Conservation (phyloP, 768 basidiomycete genomes). For the Amanita pallidorosea region DNA sequence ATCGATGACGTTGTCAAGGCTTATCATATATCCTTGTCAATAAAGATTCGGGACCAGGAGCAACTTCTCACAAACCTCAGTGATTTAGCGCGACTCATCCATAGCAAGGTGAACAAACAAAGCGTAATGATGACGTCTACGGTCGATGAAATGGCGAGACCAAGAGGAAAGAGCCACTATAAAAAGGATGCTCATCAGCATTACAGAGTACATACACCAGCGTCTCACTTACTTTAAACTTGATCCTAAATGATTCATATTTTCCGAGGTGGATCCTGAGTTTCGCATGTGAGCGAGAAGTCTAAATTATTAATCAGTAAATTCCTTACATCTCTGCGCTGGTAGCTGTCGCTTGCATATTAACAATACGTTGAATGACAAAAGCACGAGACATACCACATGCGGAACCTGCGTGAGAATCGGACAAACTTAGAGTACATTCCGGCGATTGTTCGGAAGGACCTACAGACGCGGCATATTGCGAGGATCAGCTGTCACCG, state of each 20-base stretch:
- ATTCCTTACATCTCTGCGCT: constrained; percentile 14
- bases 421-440: not conserved
- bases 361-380: not conserved
- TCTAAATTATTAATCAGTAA: not conserved
- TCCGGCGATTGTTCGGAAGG: not conserved
- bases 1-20: constrained; percentile 26
- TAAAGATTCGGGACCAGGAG: not conserved
- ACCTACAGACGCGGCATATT: constrained; percentile 14
- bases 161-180: constrained; percentile 36
- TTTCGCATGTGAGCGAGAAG: not conserved
- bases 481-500: constrained; percentile 14
- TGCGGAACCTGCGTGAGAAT: not conserved
- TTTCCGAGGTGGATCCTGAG: constrained; percentile 12
- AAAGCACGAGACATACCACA: not conserved
- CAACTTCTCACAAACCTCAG: constrained; percentile 14
- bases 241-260: constrained; percentile 11
- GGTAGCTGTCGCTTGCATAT: constrained; percentile 8
- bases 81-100: constrained; percentile 18
- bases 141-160: constrained; percentile 28
- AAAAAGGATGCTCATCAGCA: not conserved
- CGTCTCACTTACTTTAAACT: constrained; percentile 10
- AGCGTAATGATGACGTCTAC: constrained; percentile 27
- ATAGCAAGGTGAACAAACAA: constrained; percentile 22
- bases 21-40: constrained; percentile 5
- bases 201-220: not conserved